Evolutionary conservation across 208 protist species (phyloP), one percentile per base, ranked within the genome.

Genomic region (Herpetomonas tarakana): DNA sequence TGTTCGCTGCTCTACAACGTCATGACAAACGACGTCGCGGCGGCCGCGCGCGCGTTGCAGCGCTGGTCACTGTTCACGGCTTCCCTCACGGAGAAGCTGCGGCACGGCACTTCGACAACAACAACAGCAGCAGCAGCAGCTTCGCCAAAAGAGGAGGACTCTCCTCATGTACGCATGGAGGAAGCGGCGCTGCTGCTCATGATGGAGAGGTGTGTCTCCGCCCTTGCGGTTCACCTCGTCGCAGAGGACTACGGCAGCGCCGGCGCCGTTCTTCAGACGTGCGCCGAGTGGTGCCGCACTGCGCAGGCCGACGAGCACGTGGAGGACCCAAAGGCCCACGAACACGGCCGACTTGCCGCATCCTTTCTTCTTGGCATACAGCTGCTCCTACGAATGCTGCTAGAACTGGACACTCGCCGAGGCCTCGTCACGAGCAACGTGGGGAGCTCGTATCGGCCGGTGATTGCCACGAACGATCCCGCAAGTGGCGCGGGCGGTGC

Each of bases 1-100:
- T 30, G 14, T 63, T 51, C 26, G 46, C 56, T 78, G 22, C 52
- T 78, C 2, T 78, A 78, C 39, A 27, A 50, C 46, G 35, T 72
- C n/a, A 62, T 52, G 30, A 72, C 58, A 21, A 18, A 28, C 51
- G 51, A 73, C 52, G 53, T 44, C 12, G 46, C 30, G 4, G 55
- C 52, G 0, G 56, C 61, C 2, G 63, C 60, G 16, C 24, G 38
- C 24, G 19, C 28, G 3, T 12, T 60, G n/a, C 38, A 46, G 24
- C 26, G 14, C 22, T 54, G 50, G 50, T 50, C n/a, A n/a, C n/a
- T n/a, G n/a, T n/a, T n/a, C n/a, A n/a, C n/a, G n/a, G n/a, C n/a
- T n/a, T n/a, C n/a, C n/a, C n/a, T n/a, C n/a, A n/a, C n/a, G n/a
- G n/a, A n/a, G n/a, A n/a, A n/a, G n/a, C n/a, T n/a, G n/a, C n/a